A percentile compares a stretch with the other conserved stretches of the same genome.
phyloP scores from a whole-genome alignment of 139 green algal genomes.

The Chlamydomonas applanata region DNA sequence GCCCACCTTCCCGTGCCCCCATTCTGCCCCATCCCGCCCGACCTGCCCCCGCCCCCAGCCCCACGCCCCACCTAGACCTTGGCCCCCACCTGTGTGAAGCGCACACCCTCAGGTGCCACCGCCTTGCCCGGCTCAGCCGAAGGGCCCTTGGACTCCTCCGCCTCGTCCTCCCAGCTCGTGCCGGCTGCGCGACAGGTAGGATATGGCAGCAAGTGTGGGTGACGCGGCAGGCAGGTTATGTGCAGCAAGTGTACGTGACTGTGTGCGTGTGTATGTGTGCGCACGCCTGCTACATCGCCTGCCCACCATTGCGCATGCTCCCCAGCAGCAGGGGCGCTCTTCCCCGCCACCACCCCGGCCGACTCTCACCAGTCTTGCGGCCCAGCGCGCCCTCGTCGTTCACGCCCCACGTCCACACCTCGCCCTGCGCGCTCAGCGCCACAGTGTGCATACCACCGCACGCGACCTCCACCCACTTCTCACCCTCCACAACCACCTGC shows the following conservation, averaged over 20 bases:
- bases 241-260: not conserved
- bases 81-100: constrained; percentile 64
- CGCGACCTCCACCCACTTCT: constrained; percentile 58
- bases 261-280: not conserved
- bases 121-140: constrained; percentile 46
- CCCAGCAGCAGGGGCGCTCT: no score
- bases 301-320: no score
- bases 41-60: no score
- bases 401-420: constrained; percentile 80
- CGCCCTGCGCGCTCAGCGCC: constrained; percentile 56
- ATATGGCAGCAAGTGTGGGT: constrained; percentile 2
- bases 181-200: not conserved
- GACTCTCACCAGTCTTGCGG: constrained; percentile 40
- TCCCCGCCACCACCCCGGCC: no score
- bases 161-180: constrained; percentile 29
- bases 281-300: no score
- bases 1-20: no score
- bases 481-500: constrained; percentile 20
- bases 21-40: no score
- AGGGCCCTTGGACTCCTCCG: constrained; percentile 28
- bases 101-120: constrained; percentile 33
- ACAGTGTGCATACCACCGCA: constrained; percentile 90
- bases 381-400: constrained; percentile 94
- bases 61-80: no score
- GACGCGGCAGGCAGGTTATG: not conserved